Conservation (phyloP, 805 yeast species). For the Candida qinlingensis region DNA sequence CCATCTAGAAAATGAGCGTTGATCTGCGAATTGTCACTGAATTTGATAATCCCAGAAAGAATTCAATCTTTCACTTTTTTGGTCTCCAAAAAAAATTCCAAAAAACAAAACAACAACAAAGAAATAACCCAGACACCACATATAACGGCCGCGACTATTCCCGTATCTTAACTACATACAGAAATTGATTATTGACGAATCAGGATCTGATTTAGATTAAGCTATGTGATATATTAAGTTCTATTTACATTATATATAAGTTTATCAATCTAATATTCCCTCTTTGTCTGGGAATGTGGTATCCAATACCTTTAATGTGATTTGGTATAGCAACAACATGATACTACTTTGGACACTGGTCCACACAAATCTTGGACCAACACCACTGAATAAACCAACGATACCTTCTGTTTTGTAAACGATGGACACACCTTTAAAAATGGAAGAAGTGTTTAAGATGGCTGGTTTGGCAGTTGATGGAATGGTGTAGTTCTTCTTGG, state of each 20-base stretch:
- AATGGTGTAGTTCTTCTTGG: conserved; percentile 28
- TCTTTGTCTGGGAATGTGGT: conserved; percentile 5
- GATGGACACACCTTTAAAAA: conserved; percentile 43
- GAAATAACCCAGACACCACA: not conserved
- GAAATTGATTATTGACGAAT: not conserved
- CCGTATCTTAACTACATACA: not conserved
- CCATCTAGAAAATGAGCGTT: not conserved
- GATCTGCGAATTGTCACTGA: too few relatives aligned
- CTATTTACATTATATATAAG: conserved; percentile 2
- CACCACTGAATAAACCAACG: conserved; percentile 82
- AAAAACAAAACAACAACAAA: not conserved
- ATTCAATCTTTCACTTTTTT: not conserved
- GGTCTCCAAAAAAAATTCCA: not conserved
- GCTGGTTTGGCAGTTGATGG: conserved; percentile 18
- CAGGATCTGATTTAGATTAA: not conserved
- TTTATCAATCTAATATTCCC: conserved; percentile 1
- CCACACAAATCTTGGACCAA: conserved; percentile 96
- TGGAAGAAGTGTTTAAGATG: conserved; percentile 35
- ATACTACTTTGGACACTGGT: conserved; percentile 92
- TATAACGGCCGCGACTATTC: not conserved
- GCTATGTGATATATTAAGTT: not conserved
- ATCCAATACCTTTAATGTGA: conserved; percentile 48
- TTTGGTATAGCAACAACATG: conserved; percentile 85
- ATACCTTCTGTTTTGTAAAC: conserved; percentile 74
- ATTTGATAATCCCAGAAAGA: not conserved